Base-by-base conservation (phyloP, 768 basidiomycete genomes). In the Tulasnella sp. region DNA sequence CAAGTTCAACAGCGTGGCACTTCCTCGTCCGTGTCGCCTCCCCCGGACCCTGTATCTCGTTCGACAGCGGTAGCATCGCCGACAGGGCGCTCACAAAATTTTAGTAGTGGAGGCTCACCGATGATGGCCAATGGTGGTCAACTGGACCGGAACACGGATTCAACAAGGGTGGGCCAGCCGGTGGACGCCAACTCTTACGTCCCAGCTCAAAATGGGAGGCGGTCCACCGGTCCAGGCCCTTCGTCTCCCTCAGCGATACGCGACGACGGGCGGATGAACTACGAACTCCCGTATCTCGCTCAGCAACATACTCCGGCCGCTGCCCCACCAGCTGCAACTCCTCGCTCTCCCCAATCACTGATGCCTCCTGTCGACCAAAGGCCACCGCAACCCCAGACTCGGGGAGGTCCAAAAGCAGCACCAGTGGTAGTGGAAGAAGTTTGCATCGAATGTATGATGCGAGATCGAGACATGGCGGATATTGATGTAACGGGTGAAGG, bases 401-500 rank as follows among this genome's bases (percentile, higher is more conserved):
- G 75, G 5, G 75, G 75, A 23, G 75, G 75, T 51, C 75, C 75
- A 11, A 29, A 39, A 11, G 75, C 57, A 16, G 75, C 75, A 35
- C 37, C 75, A 35, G 75, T 76, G 7, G 75, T 76, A 0, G 81
- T 82, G 35, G 84, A 84, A 74, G 97, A 99, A 83, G 86, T 98
- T 40, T 99, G 97, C 81, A 87, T 98, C 46, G 98, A 99, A 84
- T 99, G 98, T 83, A 92, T 98, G 78, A 99, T 99, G 96, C 91
- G 98, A 42, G 98, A 99, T 84, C 90, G 97, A 82, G 98, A 99
- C 83, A 95, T 99, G 93, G 94, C 92, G 11, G 96, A 98, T 83
- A 95, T 99, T 35, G 89, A 93, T 83, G 98, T 98, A 29, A 89
- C 91, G 3, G 90, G 91, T 39, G 90, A 91, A 13, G 94, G 95